These are phyloP conservation scores for Cercospora sp. DNA, from an alignment of 2,329 filamentous ascomycete species.

Conservation along the genomic window DNA sequence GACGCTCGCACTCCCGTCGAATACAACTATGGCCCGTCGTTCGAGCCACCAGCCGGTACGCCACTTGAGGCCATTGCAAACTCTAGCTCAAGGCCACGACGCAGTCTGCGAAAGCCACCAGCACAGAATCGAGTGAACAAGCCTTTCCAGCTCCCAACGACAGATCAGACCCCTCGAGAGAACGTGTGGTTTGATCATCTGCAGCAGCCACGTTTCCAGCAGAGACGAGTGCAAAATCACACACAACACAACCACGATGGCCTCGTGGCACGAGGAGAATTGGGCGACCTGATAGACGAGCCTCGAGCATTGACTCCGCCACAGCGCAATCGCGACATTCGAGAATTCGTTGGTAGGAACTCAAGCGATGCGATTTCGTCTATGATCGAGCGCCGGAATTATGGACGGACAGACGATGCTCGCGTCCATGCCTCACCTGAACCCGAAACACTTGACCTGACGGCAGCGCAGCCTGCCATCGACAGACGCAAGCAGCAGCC, in stretches of 20 bases:
- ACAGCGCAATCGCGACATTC: conserved; percentile 36
- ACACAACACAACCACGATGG: not conserved
- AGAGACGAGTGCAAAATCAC: conserved; percentile 4
- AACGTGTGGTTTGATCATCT: conserved; percentile 37
- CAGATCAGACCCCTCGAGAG: conserved; percentile 24
- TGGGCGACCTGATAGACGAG: conserved; percentile 28
- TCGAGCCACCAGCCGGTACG: conserved; percentile 23
- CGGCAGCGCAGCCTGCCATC: not conserved
- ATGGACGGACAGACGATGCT: not conserved
- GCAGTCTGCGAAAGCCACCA: conserved; percentile 23
- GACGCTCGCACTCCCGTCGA: not conserved
- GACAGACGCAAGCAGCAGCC: conserved; percentile 7
- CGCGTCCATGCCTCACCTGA: not conserved
- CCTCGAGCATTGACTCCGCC: conserved; percentile 30
- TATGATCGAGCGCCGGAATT: conserved; percentile 26
- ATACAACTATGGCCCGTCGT: conserved; percentile 21
- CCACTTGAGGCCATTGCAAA: conserved; percentile 33
- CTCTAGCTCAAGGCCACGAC: conserved; percentile 18
- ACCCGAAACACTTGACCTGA: not conserved
- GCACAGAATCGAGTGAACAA: conserved; percentile 30
- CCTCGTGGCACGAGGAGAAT: conserved; percentile 33
- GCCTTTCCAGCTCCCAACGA: conserved; percentile 35
- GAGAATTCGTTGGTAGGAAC: conserved; percentile 31
- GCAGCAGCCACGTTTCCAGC: conserved; percentile 17
- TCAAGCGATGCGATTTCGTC: conserved; percentile 6